Percentiles rank a stretch among this genome's conserved stretches.
Evolutionary conservation across 306 rosid species (phyloP).

Genomic region (Castanospermum australe): DNA sequence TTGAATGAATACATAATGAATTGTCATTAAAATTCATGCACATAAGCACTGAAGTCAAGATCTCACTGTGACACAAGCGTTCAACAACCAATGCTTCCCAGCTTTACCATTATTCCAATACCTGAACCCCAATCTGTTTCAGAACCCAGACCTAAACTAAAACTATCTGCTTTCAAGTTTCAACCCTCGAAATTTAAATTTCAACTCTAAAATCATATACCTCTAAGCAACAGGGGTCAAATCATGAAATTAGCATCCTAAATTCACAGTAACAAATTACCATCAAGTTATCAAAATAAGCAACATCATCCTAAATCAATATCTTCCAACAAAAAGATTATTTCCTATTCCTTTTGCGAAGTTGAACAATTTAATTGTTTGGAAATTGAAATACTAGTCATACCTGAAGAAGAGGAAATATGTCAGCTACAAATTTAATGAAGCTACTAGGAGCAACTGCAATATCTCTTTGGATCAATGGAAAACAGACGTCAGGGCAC

Average conservation of each 20-base stretch:
- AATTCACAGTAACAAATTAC: neutral
- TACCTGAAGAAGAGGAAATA: constrained; percentile 97
- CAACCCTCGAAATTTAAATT: neutral
- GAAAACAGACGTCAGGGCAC: constrained; percentile 23
- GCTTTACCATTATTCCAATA: neutral
- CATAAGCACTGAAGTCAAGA: neutral
- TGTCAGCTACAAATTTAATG: constrained; percentile 69
- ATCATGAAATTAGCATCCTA: neutral
- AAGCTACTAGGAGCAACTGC: constrained; percentile 73
- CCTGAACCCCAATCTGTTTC: neutral
- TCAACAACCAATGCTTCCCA: neutral
- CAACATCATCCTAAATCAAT: neutral
- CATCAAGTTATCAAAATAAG: constrained; percentile 5
- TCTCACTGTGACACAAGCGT: neutral
- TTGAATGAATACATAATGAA: neutral
- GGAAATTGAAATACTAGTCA: constrained; percentile 16
- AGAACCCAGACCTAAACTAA: neutral
- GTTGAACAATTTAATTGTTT: constrained; percentile 7
- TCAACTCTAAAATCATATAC: neutral
- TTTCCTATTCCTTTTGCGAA: constrained; percentile 3
- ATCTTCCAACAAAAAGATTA: constrained; percentile 2
- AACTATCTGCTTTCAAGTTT: neutral
- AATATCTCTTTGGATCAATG: constrained; percentile 57
- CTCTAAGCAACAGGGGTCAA: neutral
- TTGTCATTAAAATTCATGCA: neutral